phyloP scores from a whole-genome alignment of 1,284 basidiomycete genomes.

The Earliella scabrosa region DNA sequence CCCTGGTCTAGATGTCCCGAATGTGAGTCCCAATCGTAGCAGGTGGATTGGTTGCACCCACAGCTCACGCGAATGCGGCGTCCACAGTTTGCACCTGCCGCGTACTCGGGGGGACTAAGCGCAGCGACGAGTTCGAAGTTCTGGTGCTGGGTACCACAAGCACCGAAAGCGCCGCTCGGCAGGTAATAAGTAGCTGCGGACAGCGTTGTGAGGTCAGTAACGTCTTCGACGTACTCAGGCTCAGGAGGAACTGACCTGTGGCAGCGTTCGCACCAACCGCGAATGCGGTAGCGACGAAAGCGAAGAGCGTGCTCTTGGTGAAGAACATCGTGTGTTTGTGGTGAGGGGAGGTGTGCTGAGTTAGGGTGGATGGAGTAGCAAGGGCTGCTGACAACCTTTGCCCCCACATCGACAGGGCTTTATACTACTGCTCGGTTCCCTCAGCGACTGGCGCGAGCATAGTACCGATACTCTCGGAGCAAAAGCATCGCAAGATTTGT shows the following conservation, averaged over 20 bases:
- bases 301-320: not conserved
- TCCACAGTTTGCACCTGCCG: constrained; percentile 6
- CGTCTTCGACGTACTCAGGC: not conserved
- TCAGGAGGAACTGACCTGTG: not conserved
- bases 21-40: no score
- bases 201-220: no score
- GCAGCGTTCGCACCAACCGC: not conserved
- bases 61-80: constrained; percentile 3
- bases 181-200: constrained; percentile 4
- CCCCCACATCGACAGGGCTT: no score
- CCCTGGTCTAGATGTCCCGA: constrained; percentile 5
- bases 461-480: no score
- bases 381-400: no score
- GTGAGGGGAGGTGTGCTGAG: no score
- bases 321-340: no score
- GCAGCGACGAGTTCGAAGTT: constrained; percentile 14
- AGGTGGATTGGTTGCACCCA: no score
- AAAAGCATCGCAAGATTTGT: no score
- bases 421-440: no score
- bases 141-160: constrained; percentile 5
- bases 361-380: no score
- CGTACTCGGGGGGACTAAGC: constrained; percentile 3
- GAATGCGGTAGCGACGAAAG: not conserved
- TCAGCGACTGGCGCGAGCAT: no score
- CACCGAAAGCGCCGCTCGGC: not conserved